Conservation (phyloP, 257 asterid species). For the Nicotiana tabacum region DNA sequence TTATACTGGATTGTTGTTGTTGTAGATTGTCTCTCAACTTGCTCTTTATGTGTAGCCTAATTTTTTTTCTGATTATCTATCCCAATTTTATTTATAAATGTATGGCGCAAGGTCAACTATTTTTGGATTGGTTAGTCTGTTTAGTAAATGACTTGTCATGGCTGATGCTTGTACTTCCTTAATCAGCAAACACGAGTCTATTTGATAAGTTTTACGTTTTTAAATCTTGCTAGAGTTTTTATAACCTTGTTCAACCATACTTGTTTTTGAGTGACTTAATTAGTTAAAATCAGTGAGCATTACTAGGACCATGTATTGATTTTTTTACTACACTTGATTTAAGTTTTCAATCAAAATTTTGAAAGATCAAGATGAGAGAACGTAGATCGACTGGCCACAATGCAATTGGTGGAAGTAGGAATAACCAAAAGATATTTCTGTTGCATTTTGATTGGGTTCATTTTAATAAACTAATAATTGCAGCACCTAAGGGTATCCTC, state of each 20-base stretch:
- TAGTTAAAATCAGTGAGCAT: not conserved
- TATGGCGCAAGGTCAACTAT: too few species aligned
- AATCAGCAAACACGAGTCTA: too few species aligned
- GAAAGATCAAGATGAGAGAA: not conserved
- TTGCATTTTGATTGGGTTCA: not conserved
- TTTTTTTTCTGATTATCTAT: too few species aligned
- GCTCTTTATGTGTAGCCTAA: not conserved
- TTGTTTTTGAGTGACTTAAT: not conserved
- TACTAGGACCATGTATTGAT: not conserved
- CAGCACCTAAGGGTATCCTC: not conserved
- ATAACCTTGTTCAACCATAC: not conserved
- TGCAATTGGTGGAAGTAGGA: not conserved
- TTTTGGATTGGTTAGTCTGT: too few species aligned
- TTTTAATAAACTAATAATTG: not conserved
- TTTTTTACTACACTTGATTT: not conserved
- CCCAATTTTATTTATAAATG: too few species aligned
- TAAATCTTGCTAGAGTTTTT: not conserved
- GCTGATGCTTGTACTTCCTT: too few species aligned
- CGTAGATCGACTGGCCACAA: not conserved
- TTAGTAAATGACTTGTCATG: too few species aligned
- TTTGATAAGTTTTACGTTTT: too few species aligned
- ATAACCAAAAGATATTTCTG: not conserved
- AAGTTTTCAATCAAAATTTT: not conserved
- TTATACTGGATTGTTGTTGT: too few species aligned
- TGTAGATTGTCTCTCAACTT: not conserved